Conservation (phyloP, 2,329 filamentous ascomycete genomes). For the Lomentospora prolificans region DNA sequence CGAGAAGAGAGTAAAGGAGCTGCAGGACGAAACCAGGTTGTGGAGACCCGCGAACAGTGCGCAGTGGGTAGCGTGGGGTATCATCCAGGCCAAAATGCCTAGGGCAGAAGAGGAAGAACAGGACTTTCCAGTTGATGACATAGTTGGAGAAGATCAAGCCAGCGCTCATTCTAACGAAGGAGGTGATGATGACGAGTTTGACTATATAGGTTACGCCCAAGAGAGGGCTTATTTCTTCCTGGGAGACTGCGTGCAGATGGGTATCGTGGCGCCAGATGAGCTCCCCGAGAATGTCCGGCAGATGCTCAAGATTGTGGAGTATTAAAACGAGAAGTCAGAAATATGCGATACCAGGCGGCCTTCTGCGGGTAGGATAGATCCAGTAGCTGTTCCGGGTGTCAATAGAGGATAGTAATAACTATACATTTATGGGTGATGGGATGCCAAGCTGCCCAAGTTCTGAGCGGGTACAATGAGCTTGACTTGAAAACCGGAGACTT, state of each 20-base stretch:
- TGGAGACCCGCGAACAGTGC: conserved; percentile 86
- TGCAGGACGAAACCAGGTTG: conserved; percentile 69
- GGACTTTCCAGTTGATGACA: conserved; percentile 8
- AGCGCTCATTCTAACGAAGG: conserved; percentile 16
- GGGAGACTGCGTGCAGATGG: conserved; percentile 75
- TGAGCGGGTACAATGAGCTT: too few species aligned
- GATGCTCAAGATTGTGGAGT: conserved; percentile 61
- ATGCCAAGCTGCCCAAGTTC: background rate
- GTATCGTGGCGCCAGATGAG: conserved; percentile 65
- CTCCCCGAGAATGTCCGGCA: conserved; percentile 57
- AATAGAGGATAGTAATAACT: background rate
- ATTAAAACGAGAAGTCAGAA: conserved; percentile 28
- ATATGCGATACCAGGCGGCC: too few species aligned
- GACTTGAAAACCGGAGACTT: too few species aligned
- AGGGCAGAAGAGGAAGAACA: conserved; percentile 45
- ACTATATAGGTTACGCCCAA: conserved; percentile 86
- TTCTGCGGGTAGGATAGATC: too few species aligned
- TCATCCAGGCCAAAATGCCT: conserved; percentile 84
- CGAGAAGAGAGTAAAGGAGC: conserved; percentile 57
- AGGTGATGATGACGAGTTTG: conserved; percentile 61
- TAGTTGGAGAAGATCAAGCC: conserved; percentile 7
- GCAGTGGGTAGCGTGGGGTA: conserved; percentile 92
- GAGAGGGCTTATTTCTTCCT: conserved; percentile 89
- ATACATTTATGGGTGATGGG: background rate
- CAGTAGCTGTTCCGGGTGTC: conserved; percentile 1